Evolutionary conservation across 495 filamentous ascomycete genomes (phyloP), one percentile per base, ranked within the genome.

Genomic region (Penicillium fimorum): DNA sequence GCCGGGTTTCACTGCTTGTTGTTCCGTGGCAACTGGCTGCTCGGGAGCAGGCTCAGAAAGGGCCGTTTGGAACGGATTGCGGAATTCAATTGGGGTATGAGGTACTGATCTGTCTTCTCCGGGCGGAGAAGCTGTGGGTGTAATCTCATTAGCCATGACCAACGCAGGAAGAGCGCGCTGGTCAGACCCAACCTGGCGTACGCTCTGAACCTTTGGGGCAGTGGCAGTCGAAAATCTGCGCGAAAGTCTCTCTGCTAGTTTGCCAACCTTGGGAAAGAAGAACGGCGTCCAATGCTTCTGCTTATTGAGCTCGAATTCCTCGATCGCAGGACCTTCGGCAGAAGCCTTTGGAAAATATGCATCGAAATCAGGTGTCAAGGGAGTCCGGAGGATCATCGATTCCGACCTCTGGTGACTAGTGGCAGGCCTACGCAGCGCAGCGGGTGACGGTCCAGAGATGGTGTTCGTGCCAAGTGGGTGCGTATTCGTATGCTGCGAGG

Each of bases 371-470:
- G 69, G 40, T 40, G 62, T 62, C 18, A 71, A 59, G 15, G 67
- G 66, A 22, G 69, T 64, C 44, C 64, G 67, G 25, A 86, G 79
- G 55, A 84, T 82, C 38, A 89, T 71, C 2, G 86, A 88, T 17
- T 86, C 87, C 3, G 89, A 87, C 55, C 90, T 79, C 70, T 96
- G 91, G 72, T 95, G 87, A 70, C 91, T 95, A 17, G 92, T 95
- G 17, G 88, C 91, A 20, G 91, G 91, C 65, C 91, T 79, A 53
- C 88, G 82, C 47, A 92, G 74, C 5, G 80, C 81, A 13, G 83
- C 71, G 50, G 84, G 66, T 58, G 83, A 78, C 17, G 84, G 76
- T 43, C 83, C 82, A 44, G 68, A 58, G 11, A 65, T 53, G 10
- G 67, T 62, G 41, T 61, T 60, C 44, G 63, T 38, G 52, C 64